Conservation (phyloP, 2,329 filamentous ascomycete genomes). For the Xylaria sp. region DNA sequence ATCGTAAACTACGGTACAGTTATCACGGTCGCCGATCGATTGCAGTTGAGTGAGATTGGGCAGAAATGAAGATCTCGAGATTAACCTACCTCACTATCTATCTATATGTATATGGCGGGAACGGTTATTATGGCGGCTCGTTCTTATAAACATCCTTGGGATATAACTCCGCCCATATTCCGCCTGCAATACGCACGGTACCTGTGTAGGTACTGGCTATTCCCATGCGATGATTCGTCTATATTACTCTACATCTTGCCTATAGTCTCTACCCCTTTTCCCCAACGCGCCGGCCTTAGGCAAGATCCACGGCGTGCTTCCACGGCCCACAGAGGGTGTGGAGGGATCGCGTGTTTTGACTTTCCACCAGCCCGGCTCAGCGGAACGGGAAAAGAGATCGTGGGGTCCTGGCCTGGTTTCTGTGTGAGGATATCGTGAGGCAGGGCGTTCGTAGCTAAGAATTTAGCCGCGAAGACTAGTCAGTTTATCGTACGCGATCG, state of each 20-base stretch:
- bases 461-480: constrained; percentile 22
- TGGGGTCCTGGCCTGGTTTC: not conserved
- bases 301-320: not conserved
- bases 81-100: not conserved
- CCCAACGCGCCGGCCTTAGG: not conserved
- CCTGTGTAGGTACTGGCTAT: not conserved
- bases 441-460: not conserved
- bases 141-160: not conserved
- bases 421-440: not conserved
- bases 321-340: not conserved
- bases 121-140: too few relatives aligned
- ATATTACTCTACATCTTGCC: constrained; percentile 11
- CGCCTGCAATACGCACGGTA: not conserved
- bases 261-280: not conserved
- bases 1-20: constrained; percentile 6
- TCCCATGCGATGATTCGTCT: not conserved
- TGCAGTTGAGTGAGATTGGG: too few relatives aligned
- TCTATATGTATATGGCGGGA: not conserved
- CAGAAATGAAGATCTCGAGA: too few relatives aligned
- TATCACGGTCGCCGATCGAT: too few relatives aligned
- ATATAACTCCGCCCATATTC: not conserved
- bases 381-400: not conserved
- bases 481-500: not conserved
- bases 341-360: not conserved
- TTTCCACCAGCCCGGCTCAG: constrained; percentile 19